phyloP scores from a whole-genome alignment of 1,284 basidiomycete species.

The Trametes sp. region DNA sequence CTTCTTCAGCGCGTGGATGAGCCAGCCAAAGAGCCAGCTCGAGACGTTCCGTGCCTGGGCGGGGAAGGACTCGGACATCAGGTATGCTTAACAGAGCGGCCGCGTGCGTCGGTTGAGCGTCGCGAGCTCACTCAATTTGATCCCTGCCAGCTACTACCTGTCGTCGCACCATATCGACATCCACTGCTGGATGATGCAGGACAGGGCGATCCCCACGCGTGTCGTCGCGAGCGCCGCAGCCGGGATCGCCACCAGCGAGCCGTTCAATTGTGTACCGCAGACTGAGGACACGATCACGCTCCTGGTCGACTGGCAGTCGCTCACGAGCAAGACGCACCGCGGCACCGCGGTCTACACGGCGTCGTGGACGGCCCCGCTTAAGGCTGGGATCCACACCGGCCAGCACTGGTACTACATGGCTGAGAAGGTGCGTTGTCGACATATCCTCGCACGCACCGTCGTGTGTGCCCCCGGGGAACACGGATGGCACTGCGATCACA shows the following conservation, averaged over 20 bases:
- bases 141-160: constrained; percentile 79
- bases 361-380: constrained; percentile 86
- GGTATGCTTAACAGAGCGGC: constrained; percentile 46
- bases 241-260: constrained; percentile 88
- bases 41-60: constrained; percentile 96
- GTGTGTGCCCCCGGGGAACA: background rate
- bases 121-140: background rate
- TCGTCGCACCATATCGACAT: constrained; percentile 95
- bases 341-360: constrained; percentile 92
- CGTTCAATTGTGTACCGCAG: constrained; percentile 82
- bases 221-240: constrained; percentile 90
- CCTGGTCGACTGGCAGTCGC: constrained; percentile 90
- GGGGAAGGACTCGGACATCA: constrained; percentile 91
- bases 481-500: constrained; percentile 1
- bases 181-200: constrained; percentile 91
- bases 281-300: constrained; percentile 97
- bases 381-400: constrained; percentile 82
- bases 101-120: background rate
- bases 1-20: constrained; percentile 94
- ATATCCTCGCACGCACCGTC: background rate
- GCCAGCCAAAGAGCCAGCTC: constrained; percentile 93
- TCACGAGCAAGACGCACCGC: constrained; percentile 70
- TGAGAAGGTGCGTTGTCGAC: constrained; percentile 67
- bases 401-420: constrained; percentile 97
- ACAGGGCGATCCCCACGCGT: constrained; percentile 77